phyloP scores from a whole-genome alignment of 257 asterid genomes.

The Nicotiana benthamiana region DNA sequence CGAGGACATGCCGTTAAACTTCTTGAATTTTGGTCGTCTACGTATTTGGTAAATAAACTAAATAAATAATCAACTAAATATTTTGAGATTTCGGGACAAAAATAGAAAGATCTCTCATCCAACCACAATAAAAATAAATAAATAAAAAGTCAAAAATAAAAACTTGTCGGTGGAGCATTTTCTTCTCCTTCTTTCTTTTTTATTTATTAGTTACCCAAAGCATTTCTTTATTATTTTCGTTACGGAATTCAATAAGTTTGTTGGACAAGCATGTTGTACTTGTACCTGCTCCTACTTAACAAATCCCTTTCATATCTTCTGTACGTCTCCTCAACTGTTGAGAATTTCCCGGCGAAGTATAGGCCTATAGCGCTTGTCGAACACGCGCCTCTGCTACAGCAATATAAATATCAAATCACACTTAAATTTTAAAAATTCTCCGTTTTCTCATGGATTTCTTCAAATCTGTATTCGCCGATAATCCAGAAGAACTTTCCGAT shows the following conservation, averaged over 20 bases:
- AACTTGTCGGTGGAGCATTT: neutral
- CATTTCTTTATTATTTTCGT: neutral
- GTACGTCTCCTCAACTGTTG: neutral
- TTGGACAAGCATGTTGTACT: neutral
- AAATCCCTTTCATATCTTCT: neutral
- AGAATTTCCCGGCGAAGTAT: neutral
- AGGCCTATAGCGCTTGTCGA: neutral
- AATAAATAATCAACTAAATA: no score
- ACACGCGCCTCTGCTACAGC: neutral
- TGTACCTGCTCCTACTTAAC: neutral
- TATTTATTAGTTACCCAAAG: no score
- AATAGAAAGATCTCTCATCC: neutral
- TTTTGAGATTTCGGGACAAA: no score
- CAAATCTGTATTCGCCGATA: conserved; percentile 65
- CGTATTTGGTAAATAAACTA: no score
- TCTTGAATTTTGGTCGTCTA: no score
- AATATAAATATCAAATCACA: neutral
- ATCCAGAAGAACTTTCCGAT: conserved; percentile 29
- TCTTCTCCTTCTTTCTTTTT: neutral
- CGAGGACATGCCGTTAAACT: no score
- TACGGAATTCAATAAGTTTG: no score
- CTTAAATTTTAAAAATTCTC: neutral
- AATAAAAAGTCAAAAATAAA: neutral
- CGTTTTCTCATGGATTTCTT: conserved; percentile 57
- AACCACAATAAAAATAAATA: neutral